Evolutionary conservation across 352 stramenopile genomes (phyloP).

Genomic region (Phytopythium cucurbitacearum): DNA sequence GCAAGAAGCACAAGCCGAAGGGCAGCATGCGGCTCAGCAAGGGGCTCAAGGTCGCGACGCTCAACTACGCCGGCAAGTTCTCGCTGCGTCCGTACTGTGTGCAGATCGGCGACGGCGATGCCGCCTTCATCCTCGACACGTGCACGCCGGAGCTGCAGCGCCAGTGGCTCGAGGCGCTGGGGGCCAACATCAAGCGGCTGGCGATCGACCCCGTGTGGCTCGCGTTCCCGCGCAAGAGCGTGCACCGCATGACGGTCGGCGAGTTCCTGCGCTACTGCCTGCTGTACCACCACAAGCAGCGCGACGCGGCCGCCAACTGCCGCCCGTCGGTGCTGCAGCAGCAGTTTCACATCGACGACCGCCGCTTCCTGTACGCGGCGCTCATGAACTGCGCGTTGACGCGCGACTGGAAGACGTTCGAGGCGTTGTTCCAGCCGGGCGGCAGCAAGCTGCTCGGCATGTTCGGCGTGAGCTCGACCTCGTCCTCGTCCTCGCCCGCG

Average conservation of each 20-base stretch:
- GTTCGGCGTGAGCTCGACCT: constrained; percentile 14
- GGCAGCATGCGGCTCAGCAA: constrained; percentile 31
- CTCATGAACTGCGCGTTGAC: constrained; percentile 39
- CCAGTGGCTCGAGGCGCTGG: constrained; percentile 58
- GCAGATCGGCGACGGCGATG: constrained; percentile 42
- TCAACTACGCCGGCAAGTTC: constrained; percentile 66
- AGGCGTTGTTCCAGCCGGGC: constrained; percentile 33
- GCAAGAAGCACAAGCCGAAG: constrained; percentile 39
- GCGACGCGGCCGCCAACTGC: constrained; percentile 15
- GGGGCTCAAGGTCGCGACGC: constrained; percentile 30
- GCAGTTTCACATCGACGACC: constrained; percentile 43
- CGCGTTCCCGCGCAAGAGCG: constrained; percentile 37
- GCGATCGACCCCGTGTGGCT: constrained; percentile 54
- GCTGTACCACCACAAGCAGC: constrained; percentile 50
- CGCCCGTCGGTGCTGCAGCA: constrained; percentile 27
- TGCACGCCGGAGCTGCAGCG: constrained; percentile 50
- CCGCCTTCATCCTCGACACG: constrained; percentile 57
- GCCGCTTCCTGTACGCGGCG: constrained; percentile 47
- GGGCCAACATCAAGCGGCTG: constrained; percentile 61
- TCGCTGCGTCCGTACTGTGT: constrained; percentile 59
- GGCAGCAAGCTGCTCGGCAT: constrained; percentile 37
- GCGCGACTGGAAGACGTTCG: constrained; percentile 51
- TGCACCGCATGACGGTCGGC: constrained; percentile 49
- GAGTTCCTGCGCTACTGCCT: constrained; percentile 60
- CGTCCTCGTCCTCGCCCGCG: constrained; percentile 9